These are phyloP conservation scores for Colletotrichum brevisporum DNA, from an alignment of 2,329 filamentous ascomycete genomes.

Conservation along the genomic window DNA sequence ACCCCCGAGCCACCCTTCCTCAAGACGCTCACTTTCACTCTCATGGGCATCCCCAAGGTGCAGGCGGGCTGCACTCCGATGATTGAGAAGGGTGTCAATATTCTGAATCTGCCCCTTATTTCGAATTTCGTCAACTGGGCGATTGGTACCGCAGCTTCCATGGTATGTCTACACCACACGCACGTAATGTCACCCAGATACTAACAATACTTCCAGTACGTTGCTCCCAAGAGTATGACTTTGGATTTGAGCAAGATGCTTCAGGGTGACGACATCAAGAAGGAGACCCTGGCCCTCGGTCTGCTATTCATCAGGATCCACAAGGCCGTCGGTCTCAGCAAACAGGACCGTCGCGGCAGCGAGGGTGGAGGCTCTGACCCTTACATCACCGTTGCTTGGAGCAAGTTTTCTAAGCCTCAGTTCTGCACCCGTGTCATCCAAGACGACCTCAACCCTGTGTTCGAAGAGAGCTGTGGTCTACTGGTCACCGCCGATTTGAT, in stretches of 20 bases:
- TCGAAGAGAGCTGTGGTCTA: slow-evolving; percentile 88
- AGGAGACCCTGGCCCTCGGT: slow-evolving; percentile 88
- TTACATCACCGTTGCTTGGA: slow-evolving; percentile 95
- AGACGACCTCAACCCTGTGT: slow-evolving; percentile 92
- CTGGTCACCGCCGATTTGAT: slow-evolving; percentile 91
- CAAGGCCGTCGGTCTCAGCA: slow-evolving; percentile 88
- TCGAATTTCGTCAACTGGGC: slow-evolving; percentile 98
- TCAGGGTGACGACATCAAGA: slow-evolving; percentile 91
- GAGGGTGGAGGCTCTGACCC: slow-evolving; percentile 92
- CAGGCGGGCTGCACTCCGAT: slow-evolving; percentile 92
- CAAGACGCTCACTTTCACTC: slow-evolving; percentile 90
- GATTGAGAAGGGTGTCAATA: slow-evolving; percentile 90
- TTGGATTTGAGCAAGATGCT: slow-evolving; percentile 92
- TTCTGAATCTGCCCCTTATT: slow-evolving; percentile 91
- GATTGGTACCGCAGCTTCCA: slow-evolving; percentile 85
- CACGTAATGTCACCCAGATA: not conserved
- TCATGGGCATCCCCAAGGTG: slow-evolving; percentile 94
- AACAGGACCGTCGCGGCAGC: slow-evolving; percentile 88
- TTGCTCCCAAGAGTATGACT: slow-evolving; percentile 94
- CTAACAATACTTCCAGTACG: slow-evolving; percentile 65
- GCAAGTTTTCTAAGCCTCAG: slow-evolving; percentile 97
- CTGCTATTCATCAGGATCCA: slow-evolving; percentile 95
- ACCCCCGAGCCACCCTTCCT: slow-evolving; percentile 93
- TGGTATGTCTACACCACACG: slow-evolving; percentile 55
- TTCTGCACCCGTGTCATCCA: slow-evolving; percentile 97